A percentile compares a stretch with the other conserved stretches of the same genome.
Conservation (phyloP, 768 basidiomycete species). For the Tephrocybe sp. region DNA sequence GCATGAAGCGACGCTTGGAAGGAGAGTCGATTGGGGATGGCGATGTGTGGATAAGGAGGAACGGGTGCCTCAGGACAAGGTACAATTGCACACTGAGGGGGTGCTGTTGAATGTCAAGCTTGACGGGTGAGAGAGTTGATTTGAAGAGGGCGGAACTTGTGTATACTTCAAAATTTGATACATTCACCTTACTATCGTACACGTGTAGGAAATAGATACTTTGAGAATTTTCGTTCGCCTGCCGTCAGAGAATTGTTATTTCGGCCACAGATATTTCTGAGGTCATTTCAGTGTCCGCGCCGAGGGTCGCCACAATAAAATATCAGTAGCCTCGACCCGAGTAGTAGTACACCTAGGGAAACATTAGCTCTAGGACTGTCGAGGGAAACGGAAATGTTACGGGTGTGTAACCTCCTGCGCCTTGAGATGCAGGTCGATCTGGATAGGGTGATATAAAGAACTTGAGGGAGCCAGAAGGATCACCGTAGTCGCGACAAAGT, state of each 20-base stretch:
- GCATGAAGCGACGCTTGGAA: not conserved
- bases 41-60: no score
- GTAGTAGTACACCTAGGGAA: conserved; percentile 9
- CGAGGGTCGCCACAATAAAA: not conserved
- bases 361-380: not conserved
- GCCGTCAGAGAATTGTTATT: not conserved
- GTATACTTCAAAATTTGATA: conserved; percentile 11
- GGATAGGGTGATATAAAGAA: conserved; percentile 48
- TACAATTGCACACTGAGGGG: not conserved
- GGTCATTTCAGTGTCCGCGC: not conserved
- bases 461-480: conserved; percentile 47
- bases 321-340: conserved; percentile 12
- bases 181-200: conserved; percentile 22
- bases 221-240: not conserved
- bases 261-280: not conserved
- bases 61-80: not conserved
- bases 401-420: conserved; percentile 13
- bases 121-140: conserved; percentile 8
- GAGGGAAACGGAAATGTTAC: conserved; percentile 2
- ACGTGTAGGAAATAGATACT: conserved; percentile 12
- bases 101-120: conserved; percentile 11
- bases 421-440: conserved; percentile 34
- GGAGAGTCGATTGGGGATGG: no score
- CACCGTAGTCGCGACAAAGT: conserved; percentile 42
- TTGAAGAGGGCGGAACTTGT: not conserved